Base-by-base conservation (phyloP, 2,329 filamentous ascomycete species). In the Calonectria crousiana region DNA sequence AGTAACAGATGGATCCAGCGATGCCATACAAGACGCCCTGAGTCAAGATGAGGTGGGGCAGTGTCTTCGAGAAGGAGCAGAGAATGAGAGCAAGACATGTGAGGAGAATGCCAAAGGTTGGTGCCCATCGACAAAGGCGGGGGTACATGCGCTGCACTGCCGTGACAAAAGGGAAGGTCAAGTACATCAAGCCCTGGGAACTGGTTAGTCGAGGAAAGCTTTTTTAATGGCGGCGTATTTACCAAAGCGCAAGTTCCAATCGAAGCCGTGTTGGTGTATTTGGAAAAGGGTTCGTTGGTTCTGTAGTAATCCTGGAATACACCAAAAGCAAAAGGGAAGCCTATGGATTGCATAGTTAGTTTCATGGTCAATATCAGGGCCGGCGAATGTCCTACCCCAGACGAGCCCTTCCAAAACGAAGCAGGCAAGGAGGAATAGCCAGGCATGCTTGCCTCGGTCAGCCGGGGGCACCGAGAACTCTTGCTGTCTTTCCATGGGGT, bases 251-350 rank as follows among this genome's bases (percentile, higher is more conserved):
- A 89, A 4, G 91, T 93, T 1, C 92, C 92, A 66, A 94, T 90
- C 10, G 90, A 85, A 13, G 91, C 87, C 38, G 93, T 90, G 56
- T 86, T 85, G 51, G 85, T 84, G 0, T 86, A 85, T 2, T 86
- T 86, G 6, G 83, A 83, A 71, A 93, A 93, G 2, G 90, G 89
- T 13, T 87, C 86, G 66, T 91, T 87, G 2, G 85, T 87, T 34
- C 85, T 88, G 81, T 94, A 94, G 82, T 92, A 92, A 56, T 91
- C 87, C 79, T 93, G 91, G 78, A 94, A 93, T 32, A 94, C 88
- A 47, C 92, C 92, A 78, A 91, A 94, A 0, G 91, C 88, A 71
- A 91, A 91, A 0, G 91, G 89, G 68, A 93, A 93, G 1, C 92
- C 92, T 93, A 6, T 6, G 9, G 8, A 52, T 23, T 10, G 34